Evolutionary conservation across 257 asterid species (phyloP), one percentile per base, ranked within the genome.

Genomic region (Solanum piurae): DNA sequence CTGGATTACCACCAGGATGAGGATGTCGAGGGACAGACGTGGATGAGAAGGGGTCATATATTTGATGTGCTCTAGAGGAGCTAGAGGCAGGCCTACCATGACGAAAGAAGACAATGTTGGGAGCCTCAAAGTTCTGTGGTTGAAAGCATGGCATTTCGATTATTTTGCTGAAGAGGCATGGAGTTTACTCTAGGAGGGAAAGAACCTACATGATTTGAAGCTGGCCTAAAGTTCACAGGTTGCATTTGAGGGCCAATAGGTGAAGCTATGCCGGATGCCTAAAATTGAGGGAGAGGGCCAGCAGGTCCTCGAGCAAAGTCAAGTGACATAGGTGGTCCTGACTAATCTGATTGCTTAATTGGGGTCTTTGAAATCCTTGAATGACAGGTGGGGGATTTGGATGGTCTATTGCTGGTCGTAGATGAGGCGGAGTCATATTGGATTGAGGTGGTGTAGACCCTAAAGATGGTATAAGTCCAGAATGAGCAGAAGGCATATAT

Each of bases 41-140:
- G 44, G 98, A 95, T 3, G 96, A 89, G 88, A 96, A 94, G 64
- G 99, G 99, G 85, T 96, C 98, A 83, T 96, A 96, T 34, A 88
- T 91, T 84, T 94, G 98, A 87, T 90, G 98, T 60, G 60, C 52
- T 84, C 95, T 93, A 83, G 90, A 88, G 68, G 96, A 76, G 84
- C 89, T 44, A 52, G 91, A 88, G 88, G 90, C 88, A 6, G 92
- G 92, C 88, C 94, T 89, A 29, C 90, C 91, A 33, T 93, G 93
- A 13, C 73, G 88, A 34, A 90, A 83, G 40, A 85, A 66, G 25
- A 79, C 64, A 79, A 86, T 91, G 86, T 60, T 93, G 60, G 93
- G 93, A 66, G 89, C 83, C 71, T 89, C 89, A 87, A 92, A 89
- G 88, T 92, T 91, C 23, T 90, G 98, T 2, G 92, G 93, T 21